Conservation (phyloP, 805 yeast genomes). For the Nakazawaea siamensis region DNA sequence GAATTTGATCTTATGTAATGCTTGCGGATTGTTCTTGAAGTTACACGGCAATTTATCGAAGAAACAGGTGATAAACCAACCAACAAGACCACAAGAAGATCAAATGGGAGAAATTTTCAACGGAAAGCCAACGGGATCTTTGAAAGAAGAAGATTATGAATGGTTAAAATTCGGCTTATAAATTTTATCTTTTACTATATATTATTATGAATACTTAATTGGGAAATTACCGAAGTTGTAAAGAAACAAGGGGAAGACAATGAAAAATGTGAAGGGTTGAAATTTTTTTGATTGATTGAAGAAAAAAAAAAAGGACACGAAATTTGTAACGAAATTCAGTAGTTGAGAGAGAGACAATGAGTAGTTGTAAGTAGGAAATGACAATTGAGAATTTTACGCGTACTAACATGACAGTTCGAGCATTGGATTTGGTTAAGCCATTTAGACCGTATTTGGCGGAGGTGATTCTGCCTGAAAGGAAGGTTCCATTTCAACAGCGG, state of each 20-base stretch:
- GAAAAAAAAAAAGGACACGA: background rate
- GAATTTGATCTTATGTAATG: constrained; percentile 82
- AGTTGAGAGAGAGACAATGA: no score
- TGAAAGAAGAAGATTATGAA: constrained; percentile 24
- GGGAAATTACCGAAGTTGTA: background rate
- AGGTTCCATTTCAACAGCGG: constrained; percentile 81
- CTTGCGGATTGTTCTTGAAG: constrained; percentile 85
- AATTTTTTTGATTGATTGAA: no score
- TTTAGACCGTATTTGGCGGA: constrained; percentile 85
- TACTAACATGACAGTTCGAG: constrained; percentile 37
- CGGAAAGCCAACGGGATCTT: background rate
- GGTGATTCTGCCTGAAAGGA: constrained; percentile 84
- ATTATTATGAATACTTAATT: background rate
- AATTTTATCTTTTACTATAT: background rate
- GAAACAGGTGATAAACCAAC: no score
- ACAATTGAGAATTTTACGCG: background rate
- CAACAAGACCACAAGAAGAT: constrained; percentile 4
- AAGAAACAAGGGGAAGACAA: background rate
- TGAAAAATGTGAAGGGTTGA: no score
- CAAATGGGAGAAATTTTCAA: constrained; percentile 10
- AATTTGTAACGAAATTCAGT: background rate
- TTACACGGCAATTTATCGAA: constrained; percentile 61
- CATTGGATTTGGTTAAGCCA: constrained; percentile 85
- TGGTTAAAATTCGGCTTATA: constrained; percentile 27
- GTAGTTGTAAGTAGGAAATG: constrained; percentile 1